Evolutionary conservation across 176 grass and related monocot genomes (phyloP), one percentile per base, ranked within the genome.

Genomic region (Oryza meridionalis): DNA sequence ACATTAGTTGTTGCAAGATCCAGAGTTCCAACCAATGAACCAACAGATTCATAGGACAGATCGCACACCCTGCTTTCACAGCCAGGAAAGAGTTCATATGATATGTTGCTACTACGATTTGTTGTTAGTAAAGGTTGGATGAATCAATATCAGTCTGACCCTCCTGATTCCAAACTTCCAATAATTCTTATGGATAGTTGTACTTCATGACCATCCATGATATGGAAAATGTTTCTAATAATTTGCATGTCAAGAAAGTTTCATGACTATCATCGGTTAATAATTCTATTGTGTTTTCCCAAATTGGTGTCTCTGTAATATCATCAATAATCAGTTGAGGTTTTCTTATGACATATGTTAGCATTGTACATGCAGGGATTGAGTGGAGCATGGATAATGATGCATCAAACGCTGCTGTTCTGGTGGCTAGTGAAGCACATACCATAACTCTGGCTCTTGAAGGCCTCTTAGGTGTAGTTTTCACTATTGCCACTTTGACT

Each of bases 381-480:
- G 96, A 98, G 80, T 98, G 96, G 93, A 98, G 92, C 82, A 98
- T 98, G 96, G 96, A 95, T 85, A 94, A 90, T 8, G 93, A 98
- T 92, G 93, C 91, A 76, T 95, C 93, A 75, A 98, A 98, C 88
- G 88, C 90, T 83, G 96, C 96, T 88, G 96, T 98, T 92, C 77
- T 98, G 75, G 93, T 98, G 83, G 96, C 96, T 64, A 98, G 96
- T 80, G 93, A 98, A 90, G 96, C 93, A 84, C 96, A 98, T 95
- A 92, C 96, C 71, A 92, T 95, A 64, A 95, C 96, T 85, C 86
- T 98, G 59, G 96, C 96, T 49, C 85, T 98, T 72, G 96, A 98
- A 88, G 93, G 96, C 46, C 91, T 98, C 69, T 86, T 98, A 82
- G 96, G 96, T 87, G 93, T 95, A 84, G 96, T 98, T 86, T 98